Conservation (phyloP, 768 basidiomycete species). For the Steccherinum ochraceum region DNA sequence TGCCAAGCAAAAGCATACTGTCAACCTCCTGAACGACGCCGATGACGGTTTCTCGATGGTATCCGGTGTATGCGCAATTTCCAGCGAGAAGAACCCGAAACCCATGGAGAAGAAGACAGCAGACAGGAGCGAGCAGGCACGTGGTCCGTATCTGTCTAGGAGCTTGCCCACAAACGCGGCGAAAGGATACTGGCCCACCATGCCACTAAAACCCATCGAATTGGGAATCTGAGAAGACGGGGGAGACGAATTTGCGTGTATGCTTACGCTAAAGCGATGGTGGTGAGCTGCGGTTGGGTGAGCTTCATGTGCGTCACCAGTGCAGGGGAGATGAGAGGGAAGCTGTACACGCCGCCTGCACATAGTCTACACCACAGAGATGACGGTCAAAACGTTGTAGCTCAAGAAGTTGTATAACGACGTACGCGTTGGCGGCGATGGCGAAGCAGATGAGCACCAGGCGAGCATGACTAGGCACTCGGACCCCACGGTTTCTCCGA, state of each 20-base stretch:
- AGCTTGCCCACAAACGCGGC: slow-evolving; percentile 63
- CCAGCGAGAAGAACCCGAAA: slow-evolving; percentile 56
- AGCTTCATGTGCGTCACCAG: slow-evolving; percentile 55
- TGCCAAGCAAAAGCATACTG: slow-evolving; percentile 52
- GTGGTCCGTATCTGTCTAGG: slow-evolving; percentile 62
- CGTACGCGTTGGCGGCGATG: slow-evolving; percentile 60
- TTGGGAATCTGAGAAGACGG: neutral
- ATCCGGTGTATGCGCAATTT: slow-evolving; percentile 43
- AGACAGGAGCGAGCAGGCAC: slow-evolving; percentile 58
- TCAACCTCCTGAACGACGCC: slow-evolving; percentile 45
- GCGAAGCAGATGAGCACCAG: slow-evolving; percentile 35
- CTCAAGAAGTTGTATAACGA: slow-evolving; percentile 8
- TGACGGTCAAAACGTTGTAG: slow-evolving; percentile 12
- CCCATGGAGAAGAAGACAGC: slow-evolving; percentile 52
- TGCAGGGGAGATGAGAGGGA: slow-evolving; percentile 66
- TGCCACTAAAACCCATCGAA: slow-evolving; percentile 51
- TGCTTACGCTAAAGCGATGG: slow-evolving; percentile 69
- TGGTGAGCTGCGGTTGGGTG: slow-evolving; percentile 72
- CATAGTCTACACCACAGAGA: slow-evolving; percentile 41
- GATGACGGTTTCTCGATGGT: slow-evolving; percentile 30
- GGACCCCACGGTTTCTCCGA: neutral
- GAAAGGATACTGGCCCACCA: slow-evolving; percentile 78
- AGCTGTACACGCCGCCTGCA: slow-evolving; percentile 76
- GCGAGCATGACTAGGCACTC: neutral
- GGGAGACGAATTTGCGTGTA: neutral